phyloP scores from a whole-genome alignment of 352 stramenopile genomes.

The Pythium aquatile region DNA sequence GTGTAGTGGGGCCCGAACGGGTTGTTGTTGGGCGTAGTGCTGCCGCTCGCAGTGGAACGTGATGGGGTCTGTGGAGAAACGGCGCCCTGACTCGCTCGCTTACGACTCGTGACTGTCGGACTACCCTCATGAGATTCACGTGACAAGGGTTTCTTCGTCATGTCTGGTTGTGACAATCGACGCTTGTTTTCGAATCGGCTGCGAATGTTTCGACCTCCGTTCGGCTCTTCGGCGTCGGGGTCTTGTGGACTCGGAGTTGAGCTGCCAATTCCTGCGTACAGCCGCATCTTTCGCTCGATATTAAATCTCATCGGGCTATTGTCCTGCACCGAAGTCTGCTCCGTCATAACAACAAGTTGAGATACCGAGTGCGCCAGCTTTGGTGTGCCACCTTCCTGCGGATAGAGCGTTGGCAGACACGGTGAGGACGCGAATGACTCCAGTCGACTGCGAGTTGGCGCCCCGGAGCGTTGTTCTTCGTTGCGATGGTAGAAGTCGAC shows the following conservation, averaged over 20 bases:
- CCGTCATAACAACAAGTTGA: not conserved
- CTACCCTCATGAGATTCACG: not conserved
- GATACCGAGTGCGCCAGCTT: not conserved
- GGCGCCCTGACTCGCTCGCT: not conserved
- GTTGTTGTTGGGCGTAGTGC: slow-evolving; percentile 20
- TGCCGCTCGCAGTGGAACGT: not conserved
- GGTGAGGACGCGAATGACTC: not conserved
- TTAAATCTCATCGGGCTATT: slow-evolving; percentile 27
- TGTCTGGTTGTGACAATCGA: not conserved
- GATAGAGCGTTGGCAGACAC: not conserved
- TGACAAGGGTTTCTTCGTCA: not conserved
- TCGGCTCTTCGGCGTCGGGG: not conserved
- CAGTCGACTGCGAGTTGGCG: not conserved
- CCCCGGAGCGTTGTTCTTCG: not conserved
- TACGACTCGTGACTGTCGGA: not conserved
- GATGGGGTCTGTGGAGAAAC: not conserved
- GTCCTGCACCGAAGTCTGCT: not conserved
- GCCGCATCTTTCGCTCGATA: slow-evolving; percentile 57
- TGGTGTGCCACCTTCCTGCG: not conserved
- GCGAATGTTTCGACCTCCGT: not conserved
- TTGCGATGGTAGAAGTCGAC: not conserved
- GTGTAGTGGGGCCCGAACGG: slow-evolving; percentile 62
- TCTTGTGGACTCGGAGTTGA: slow-evolving; percentile 9
- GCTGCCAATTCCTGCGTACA: slow-evolving; percentile 39
- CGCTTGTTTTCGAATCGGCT: not conserved